Percentiles rank a stretch among this genome's conserved stretches.
Conservation (phyloP, 2,329 filamentous ascomycete species). For the Coniella vitis region DNA sequence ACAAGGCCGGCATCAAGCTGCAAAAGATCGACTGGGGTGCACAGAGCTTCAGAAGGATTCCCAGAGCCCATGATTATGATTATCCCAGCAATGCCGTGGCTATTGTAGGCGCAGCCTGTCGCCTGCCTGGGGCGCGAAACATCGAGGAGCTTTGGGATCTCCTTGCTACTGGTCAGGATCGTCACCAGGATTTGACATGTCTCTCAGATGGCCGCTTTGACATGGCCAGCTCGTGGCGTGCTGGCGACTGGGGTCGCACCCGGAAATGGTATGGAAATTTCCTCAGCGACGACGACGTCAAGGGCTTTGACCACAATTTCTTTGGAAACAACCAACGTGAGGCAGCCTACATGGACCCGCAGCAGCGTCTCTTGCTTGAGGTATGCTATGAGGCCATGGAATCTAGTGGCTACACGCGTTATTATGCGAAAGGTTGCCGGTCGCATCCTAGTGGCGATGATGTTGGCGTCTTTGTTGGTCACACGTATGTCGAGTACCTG, state of each 20-base stretch:
- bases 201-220: too few species aligned
- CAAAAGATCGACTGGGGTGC: too few species aligned
- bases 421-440: slow-evolving; percentile 19
- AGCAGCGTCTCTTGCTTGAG: not conserved
- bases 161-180: not conserved
- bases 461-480: slow-evolving; percentile 19
- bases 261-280: not conserved
- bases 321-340: not conserved
- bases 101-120: not conserved
- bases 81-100: not conserved
- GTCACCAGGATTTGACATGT: too few species aligned
- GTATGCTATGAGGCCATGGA: not conserved
- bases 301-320: not conserved
- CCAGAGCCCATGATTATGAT: too few species aligned
- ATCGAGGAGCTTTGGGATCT: not conserved
- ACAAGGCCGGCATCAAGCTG: too few species aligned
- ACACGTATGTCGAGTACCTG: slow-evolving; percentile 16
- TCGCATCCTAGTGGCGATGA: slow-evolving; percentile 2
- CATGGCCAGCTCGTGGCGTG: too few species aligned
- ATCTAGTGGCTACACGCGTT: slow-evolving; percentile 17
- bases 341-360: not conserved
- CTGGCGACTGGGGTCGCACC: too few species aligned
- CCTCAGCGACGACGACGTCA: not conserved
- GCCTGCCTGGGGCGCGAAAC: not conserved
- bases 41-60: too few species aligned